A percentile compares a stretch with the other conserved stretches of the same genome.
Conservation (phyloP, 495 filamentous ascomycete species). For the Lasiosphaeris hirsuta region DNA sequence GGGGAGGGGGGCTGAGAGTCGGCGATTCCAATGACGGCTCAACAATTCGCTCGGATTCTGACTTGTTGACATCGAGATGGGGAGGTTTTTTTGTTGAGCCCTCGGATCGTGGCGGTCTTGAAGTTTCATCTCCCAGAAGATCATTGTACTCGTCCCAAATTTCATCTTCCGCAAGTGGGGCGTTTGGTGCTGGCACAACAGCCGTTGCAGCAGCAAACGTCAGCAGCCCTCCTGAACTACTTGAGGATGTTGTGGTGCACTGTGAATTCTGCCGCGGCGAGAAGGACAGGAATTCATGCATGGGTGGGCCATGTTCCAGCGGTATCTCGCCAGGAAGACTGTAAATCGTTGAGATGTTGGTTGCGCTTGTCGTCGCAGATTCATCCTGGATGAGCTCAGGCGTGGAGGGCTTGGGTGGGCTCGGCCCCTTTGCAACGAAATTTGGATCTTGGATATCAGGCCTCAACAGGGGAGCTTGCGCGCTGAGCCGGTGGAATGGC, state of each 20-base stretch:
- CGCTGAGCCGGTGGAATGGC: constrained; percentile 47
- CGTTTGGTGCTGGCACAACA: constrained; percentile 54
- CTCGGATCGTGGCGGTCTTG: constrained; percentile 51
- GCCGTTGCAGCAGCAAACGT: constrained; percentile 56
- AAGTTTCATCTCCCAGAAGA: constrained; percentile 62
- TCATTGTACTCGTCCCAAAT: constrained; percentile 96
- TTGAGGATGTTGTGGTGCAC: constrained; percentile 54
- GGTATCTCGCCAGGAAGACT: constrained; percentile 19
- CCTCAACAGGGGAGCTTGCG: constrained; percentile 18
- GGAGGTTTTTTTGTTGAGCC: constrained; percentile 45
- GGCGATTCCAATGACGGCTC: constrained; percentile 41
- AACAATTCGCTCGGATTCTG: background rate
- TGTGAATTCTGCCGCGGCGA: constrained; percentile 68
- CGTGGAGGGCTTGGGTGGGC: constrained; percentile 39
- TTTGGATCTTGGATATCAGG: constrained; percentile 30
- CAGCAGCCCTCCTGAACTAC: constrained; percentile 59
- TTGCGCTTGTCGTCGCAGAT: constrained; percentile 15
- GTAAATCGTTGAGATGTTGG: constrained; percentile 24
- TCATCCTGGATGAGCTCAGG: constrained; percentile 32
- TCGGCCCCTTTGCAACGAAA: constrained; percentile 48
- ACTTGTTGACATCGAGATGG: constrained; percentile 37
- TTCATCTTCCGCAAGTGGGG: constrained; percentile 72
- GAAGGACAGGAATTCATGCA: constrained; percentile 65
- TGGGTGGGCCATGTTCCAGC: constrained; percentile 13
- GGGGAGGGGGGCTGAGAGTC: constrained; percentile 28